Evolutionary conservation across 2,329 filamentous ascomycete genomes (phyloP).

Genomic region (Macroventuria anomochaeta): DNA sequence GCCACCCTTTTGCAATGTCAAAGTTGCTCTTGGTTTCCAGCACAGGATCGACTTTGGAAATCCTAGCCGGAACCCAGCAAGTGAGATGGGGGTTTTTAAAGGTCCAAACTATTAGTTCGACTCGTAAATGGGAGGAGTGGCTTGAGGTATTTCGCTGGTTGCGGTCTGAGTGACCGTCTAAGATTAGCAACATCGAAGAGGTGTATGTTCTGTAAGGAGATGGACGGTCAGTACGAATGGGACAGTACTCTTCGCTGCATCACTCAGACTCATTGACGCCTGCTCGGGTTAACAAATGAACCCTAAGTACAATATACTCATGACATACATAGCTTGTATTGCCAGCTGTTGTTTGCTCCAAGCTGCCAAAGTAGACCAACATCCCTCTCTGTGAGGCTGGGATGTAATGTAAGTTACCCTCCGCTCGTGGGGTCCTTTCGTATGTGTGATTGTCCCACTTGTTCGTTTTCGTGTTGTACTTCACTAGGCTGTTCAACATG

Average conservation of each 20-base stretch:
- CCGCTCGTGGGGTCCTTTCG: constrained; percentile 58
- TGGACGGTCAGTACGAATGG: background rate
- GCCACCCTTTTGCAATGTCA: no score
- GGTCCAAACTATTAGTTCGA: no score
- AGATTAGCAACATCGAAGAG: constrained; percentile 64
- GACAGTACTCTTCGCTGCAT: background rate
- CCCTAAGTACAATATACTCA: background rate
- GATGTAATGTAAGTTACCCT: constrained; percentile 64
- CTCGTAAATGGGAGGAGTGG: no score
- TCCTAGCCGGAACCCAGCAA: no score
- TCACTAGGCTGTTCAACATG: constrained; percentile 57
- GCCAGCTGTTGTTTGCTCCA: constrained; percentile 35
- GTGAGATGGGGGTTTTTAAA: no score
- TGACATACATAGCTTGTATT: background rate
- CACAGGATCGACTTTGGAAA: no score
- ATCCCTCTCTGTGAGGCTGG: constrained; percentile 63
- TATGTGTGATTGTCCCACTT: constrained; percentile 59
- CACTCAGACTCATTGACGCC: background rate
- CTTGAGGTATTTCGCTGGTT: constrained; percentile 58
- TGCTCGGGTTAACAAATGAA: background rate
- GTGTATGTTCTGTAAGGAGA: constrained; percentile 48
- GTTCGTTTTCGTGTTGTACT: constrained; percentile 61
- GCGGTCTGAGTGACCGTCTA: constrained; percentile 64
- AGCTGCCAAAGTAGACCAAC: constrained; percentile 65
- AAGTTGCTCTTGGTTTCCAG: no score